These are phyloP conservation scores for Carex parvula DNA, from an alignment of 176 grass and related monocot species.

Conservation along the genomic window DNA sequence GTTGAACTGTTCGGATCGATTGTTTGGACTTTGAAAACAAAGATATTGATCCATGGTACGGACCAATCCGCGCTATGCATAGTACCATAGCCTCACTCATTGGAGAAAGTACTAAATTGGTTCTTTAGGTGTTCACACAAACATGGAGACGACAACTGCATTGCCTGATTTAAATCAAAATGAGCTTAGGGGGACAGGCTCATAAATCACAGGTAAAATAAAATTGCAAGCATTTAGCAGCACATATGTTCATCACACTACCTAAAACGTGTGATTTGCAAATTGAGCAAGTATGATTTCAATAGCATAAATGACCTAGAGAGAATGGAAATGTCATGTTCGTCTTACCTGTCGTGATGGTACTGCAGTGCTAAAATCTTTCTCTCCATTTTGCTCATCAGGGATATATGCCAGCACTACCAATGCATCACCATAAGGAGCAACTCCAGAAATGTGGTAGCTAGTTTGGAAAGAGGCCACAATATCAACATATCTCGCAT, in stretches of 20 bases:
- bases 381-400: conserved; percentile 64
- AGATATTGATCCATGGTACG: too few species aligned
- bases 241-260: background rate
- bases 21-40: too few species aligned
- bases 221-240: background rate
- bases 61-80: too few species aligned
- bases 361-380: conserved; percentile 41
- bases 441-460: conserved; percentile 92
- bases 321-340: too few species aligned
- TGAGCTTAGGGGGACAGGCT: background rate
- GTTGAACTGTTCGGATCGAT: too few species aligned
- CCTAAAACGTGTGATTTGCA: too few species aligned
- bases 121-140: background rate
- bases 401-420: conserved; percentile 92
- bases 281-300: too few species aligned
- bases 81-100: background rate
- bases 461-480: conserved; percentile 93
- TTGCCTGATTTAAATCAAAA: background rate
- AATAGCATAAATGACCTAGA: too few species aligned
- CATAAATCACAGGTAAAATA: background rate
- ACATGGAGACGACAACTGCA: background rate
- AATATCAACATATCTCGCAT: conserved; percentile 92
- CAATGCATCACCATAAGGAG: conserved; percentile 89
- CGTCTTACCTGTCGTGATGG: conserved; percentile 67
- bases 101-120: background rate